Evolutionary conservation across 2,329 filamentous ascomycete species (phyloP).

Genomic region (Aspergillus carbonarius): DNA sequence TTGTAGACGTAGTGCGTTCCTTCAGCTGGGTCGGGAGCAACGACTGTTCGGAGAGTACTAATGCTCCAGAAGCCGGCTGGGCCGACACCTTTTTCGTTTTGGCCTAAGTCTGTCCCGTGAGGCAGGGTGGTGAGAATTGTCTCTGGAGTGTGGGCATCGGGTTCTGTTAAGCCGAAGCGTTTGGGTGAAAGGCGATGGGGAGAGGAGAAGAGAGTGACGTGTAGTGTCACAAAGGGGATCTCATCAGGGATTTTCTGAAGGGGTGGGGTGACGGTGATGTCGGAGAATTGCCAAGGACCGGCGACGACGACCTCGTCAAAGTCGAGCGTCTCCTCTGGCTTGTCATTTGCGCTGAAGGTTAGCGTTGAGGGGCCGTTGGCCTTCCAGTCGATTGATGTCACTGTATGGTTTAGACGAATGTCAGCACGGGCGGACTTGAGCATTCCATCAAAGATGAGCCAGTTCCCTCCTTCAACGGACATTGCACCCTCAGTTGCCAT

Average conservation of each 20-base stretch:
- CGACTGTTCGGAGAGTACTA: constrained; percentile 66
- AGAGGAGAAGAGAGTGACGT: constrained; percentile 87
- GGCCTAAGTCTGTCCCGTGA: constrained; percentile 45
- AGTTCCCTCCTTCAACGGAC: constrained; percentile 80
- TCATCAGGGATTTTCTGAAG: constrained; percentile 60
- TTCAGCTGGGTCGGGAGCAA: constrained; percentile 52
- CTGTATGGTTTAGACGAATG: constrained; percentile 65
- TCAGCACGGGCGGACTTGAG: constrained; percentile 62
- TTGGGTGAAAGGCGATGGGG: constrained; percentile 67
- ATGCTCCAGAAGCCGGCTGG: constrained; percentile 81
- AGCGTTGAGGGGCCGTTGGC: constrained; percentile 47
- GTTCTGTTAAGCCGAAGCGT: constrained; percentile 67
- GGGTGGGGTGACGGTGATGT: constrained; percentile 56
- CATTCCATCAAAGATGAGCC: constrained; percentile 90
- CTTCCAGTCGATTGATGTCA: constrained; percentile 57
- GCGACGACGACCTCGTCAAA: constrained; percentile 85
- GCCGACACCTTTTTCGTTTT: constrained; percentile 59
- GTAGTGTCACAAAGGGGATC: constrained; percentile 81
- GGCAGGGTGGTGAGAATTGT: constrained; percentile 81
- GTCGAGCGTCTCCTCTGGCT: constrained; percentile 17
- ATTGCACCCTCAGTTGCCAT: constrained; percentile 86
- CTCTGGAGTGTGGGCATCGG: constrained; percentile 58
- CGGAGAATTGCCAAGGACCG: constrained; percentile 76
- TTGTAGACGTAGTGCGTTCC: constrained; percentile 62
- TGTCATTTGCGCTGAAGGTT: constrained; percentile 27